phyloP scores from a whole-genome alignment of 805 yeast genomes.

The Schizosaccharomyces cryophilus region DNA sequence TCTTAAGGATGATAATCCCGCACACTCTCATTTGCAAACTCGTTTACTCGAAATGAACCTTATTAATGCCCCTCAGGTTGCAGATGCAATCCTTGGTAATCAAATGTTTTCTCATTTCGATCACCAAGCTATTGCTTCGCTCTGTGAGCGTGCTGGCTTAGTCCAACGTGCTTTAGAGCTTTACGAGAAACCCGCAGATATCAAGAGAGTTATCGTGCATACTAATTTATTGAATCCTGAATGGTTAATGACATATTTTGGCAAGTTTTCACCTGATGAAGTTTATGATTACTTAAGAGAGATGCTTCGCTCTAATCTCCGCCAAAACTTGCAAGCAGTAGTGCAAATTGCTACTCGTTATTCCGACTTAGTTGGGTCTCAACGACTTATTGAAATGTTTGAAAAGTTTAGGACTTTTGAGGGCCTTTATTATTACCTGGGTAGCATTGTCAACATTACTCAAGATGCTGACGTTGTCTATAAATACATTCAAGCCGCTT shows the following conservation, averaged over 20 bases:
- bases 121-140: constrained; percentile 69
- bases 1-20: constrained; percentile 73
- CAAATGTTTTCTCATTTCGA: constrained; percentile 90
- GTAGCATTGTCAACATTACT: constrained; percentile 76
- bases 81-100: constrained; percentile 92
- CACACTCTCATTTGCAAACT: constrained; percentile 89
- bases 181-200: constrained; percentile 81
- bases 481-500: constrained; percentile 88
- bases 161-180: constrained; percentile 90
- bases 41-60: constrained; percentile 78
- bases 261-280: constrained; percentile 84
- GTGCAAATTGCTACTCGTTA: constrained; percentile 93
- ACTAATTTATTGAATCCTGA: constrained; percentile 68
- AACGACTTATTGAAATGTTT: constrained; percentile 62
- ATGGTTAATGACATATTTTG: constrained; percentile 82
- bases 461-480: constrained; percentile 88
- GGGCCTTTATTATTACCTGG: constrained; percentile 82
- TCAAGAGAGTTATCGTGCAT: constrained; percentile 80
- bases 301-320: constrained; percentile 52
- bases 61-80: constrained; percentile 95
- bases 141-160: constrained; percentile 90
- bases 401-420: constrained; percentile 82
- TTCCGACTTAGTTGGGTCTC: constrained; percentile 77
- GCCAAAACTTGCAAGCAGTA: constrained; percentile 73
- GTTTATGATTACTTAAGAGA: constrained; percentile 68